Base-by-base conservation (phyloP, 306 rosid genomes). In the Cucurbita ficifolia region DNA sequence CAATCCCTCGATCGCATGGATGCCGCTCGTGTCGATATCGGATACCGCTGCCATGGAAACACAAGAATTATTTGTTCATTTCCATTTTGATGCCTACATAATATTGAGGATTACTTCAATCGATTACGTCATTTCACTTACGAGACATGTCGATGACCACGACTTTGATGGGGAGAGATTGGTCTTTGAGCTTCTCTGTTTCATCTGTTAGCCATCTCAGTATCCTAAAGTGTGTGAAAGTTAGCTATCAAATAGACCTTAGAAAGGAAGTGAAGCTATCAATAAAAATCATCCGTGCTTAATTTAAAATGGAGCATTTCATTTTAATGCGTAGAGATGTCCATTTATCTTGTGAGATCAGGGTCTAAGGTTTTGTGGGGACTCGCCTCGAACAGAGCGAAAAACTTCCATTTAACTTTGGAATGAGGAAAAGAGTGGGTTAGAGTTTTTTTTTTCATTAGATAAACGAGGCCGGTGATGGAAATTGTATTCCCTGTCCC, bases 21-120 rank as follows among this genome's bases (percentile, higher is more conserved):
- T 91, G 21, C 97, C 97, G 65, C 93, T 89, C 0, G 97, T 89
- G 76, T 91, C 97, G 53, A 91, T 83, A 73, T 91, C 96, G 53
- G 81, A 81, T 68, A 90, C 97, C 58, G 98, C 98, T 93, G 84
- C 73, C 78, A 83, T 7, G 3, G 16, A 38, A 63, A 39, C 70
- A 5, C 62, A 54, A 14, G 24, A 48, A 51, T 52, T 68, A 10
- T 54, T 49, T 6, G 2, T 46, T 68, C 18, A 49, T 49, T 39
- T 42, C 16, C n/a, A 19, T 46, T n/a, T 38, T 9, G 4, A 63
- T n/a, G 49, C 48, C 39, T 63, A 63, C 18, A 9, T 63, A 5
- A 2, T 14, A 36, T 61, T 17, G 70, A 38, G 16, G 10, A 38
- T 36, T 24, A 4, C 7, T 17, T 61, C 2, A 5, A 6, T 16